Percentiles rank a stretch among this genome's conserved stretches.
Conservation (phyloP, 2,329 filamentous ascomycete genomes). For the Fusarium sp. region DNA sequence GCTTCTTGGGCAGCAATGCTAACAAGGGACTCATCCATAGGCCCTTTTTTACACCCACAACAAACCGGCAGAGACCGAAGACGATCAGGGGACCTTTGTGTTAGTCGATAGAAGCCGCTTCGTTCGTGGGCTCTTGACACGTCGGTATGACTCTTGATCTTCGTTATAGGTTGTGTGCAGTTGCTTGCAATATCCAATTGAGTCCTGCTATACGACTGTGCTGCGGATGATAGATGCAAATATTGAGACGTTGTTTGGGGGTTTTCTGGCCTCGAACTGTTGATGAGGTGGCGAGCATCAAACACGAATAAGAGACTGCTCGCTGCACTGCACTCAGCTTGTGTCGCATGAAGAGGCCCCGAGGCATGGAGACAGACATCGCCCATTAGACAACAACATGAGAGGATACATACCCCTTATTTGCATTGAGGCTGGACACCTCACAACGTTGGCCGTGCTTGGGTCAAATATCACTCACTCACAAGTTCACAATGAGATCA, state of each 20-base stretch:
- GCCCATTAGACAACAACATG: too few relatives aligned
- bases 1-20: constrained; percentile 38
- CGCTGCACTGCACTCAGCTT: neutral
- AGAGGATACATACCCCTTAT: too few relatives aligned
- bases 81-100: constrained; percentile 4
- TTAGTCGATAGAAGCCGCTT: constrained; percentile 19
- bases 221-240: too few relatives aligned
- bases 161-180: neutral
- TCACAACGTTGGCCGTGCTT: too few relatives aligned
- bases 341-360: constrained; percentile 6
- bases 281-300: constrained; percentile 26
- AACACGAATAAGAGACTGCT: constrained; percentile 20
- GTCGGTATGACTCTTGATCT: constrained; percentile 35
- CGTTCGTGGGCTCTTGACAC: constrained; percentile 19
- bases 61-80: constrained; percentile 6
- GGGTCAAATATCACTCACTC: too few relatives aligned
- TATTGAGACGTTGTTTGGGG: neutral
- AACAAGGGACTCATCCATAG: constrained; percentile 7
- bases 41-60: constrained; percentile 19
- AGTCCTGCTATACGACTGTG: too few relatives aligned
- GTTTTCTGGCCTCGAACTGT: constrained; percentile 22
- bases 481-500: too few relatives aligned
- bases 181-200: neutral
- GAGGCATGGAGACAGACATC: neutral
- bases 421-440: too few relatives aligned